Evolutionary conservation across 768 basidiomycete genomes (phyloP).

Genomic region (Sarcodon aspratus): DNA sequence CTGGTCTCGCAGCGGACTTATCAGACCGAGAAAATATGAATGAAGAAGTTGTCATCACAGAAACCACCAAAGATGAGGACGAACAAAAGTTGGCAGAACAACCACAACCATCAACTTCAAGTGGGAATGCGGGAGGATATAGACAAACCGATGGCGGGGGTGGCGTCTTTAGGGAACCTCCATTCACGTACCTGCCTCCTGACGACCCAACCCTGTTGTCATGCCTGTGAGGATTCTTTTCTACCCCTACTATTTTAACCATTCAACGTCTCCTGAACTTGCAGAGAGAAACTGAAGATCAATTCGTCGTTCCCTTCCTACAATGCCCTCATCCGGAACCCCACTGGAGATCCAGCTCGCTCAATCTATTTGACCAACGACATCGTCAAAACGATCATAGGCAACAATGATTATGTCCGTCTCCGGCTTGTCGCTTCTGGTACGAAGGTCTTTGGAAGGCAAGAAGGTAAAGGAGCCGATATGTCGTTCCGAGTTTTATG

Average conservation of each 20-base stretch:
- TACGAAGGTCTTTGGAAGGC: constrained; percentile 85
- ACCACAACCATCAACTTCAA: constrained; percentile 3
- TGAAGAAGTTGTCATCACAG: constrained; percentile 12
- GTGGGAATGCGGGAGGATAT: background rate
- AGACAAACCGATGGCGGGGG: background rate
- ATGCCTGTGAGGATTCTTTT: constrained; percentile 51
- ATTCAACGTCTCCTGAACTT: background rate
- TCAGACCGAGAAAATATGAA: constrained; percentile 1
- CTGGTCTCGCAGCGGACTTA: constrained; percentile 2
- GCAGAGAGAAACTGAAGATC: constrained; percentile 65
- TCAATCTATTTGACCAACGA: constrained; percentile 85
- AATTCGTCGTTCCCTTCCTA: constrained; percentile 56
- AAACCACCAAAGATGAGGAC: background rate
- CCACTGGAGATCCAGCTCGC: constrained; percentile 56
- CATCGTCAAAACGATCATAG: constrained; percentile 69
- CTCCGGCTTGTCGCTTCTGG: constrained; percentile 88
- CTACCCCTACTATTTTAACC: background rate
- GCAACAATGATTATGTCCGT: constrained; percentile 72
- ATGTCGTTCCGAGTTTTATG: constrained; percentile 66
- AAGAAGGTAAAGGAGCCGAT: constrained; percentile 54
- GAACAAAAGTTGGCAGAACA: constrained; percentile 9
- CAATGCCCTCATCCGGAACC: constrained; percentile 83
- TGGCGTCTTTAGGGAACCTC: constrained; percentile 63
- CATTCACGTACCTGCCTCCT: constrained; percentile 71
- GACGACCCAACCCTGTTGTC: constrained; percentile 57